Percentiles rank a stretch among this genome's conserved stretches.
Evolutionary conservation across 371 early-diverging fungal species (phyloP).

Genomic region (Rhizopus sp.): DNA sequence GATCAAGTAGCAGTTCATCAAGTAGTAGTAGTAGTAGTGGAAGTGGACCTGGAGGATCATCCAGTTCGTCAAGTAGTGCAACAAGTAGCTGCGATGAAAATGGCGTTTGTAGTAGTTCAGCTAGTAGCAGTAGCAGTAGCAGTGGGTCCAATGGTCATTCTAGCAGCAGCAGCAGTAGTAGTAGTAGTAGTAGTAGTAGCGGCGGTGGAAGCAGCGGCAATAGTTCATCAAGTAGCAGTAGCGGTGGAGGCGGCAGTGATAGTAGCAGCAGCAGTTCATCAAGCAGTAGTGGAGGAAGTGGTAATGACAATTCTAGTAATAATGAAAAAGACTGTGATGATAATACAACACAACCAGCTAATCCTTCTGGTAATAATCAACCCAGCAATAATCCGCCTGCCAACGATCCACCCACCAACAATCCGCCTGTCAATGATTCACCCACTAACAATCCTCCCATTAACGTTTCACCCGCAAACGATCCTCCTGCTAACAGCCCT

Average conservation of each 20-base stretch:
- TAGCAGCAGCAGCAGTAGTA: background rate
- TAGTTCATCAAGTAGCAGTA: background rate
- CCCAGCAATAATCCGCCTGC: too few species aligned
- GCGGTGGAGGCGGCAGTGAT: background rate
- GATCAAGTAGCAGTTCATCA: background rate
- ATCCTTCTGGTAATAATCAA: too few species aligned
- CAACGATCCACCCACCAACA: too few species aligned
- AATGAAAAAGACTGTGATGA: background rate
- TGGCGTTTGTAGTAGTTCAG: background rate
- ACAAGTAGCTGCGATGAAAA: background rate
- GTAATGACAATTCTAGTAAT: background rate
- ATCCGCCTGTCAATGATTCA: too few species aligned
- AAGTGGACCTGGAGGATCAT: background rate
- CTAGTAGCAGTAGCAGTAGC: constrained; percentile 1
- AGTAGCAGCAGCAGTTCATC: background rate
- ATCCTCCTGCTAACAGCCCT: too few species aligned
- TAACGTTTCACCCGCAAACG: too few species aligned
- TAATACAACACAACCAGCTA: background rate
- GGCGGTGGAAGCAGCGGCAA: background rate
- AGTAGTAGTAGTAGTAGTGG: background rate
- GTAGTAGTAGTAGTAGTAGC: background rate
- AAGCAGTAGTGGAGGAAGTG: background rate
- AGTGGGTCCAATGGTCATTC: background rate
- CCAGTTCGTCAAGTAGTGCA: background rate
- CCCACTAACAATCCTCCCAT: too few species aligned